phyloP scores from a whole-genome alignment of 495 filamentous ascomycete genomes.

The Hypomontagnella submonticulosa region DNA sequence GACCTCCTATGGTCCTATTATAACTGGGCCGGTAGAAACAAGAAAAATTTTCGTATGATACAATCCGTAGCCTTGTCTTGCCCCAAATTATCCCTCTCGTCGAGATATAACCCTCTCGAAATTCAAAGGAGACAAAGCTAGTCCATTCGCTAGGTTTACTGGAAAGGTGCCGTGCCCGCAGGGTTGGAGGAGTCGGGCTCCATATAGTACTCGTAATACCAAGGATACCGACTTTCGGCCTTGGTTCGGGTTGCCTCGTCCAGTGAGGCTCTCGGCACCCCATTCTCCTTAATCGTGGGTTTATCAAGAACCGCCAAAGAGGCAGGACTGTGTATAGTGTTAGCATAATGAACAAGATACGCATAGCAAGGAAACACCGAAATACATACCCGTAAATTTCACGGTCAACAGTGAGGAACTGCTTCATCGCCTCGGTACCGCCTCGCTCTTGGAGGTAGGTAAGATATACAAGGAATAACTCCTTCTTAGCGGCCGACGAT shows the following conservation, averaged over 20 bases:
- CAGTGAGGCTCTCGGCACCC: conserved; percentile 65
- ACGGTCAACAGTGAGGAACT: conserved; percentile 84
- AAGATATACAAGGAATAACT: conserved; percentile 83
- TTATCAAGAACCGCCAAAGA: conserved; percentile 62
- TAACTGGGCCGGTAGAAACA: too few relatives aligned
- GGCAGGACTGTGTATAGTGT: conserved; percentile 53
- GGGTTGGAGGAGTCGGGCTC: conserved; percentile 57
- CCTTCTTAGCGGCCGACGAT: conserved; percentile 72
- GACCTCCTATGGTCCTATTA: too few relatives aligned
- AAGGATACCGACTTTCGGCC: conserved; percentile 72
- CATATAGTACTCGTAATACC: conserved; percentile 71
- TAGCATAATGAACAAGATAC: conserved; percentile 21
- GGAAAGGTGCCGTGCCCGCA: conserved; percentile 55
- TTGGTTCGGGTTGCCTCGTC: conserved; percentile 71
- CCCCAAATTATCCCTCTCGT: too few relatives aligned
- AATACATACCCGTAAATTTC: conserved; percentile 82
- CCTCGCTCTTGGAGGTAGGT: conserved; percentile 86
- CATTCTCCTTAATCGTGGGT: conserved; percentile 68
- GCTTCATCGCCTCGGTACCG: conserved; percentile 83
- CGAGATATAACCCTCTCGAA: too few relatives aligned
- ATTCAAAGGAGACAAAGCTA: too few relatives aligned
- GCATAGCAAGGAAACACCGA: conserved; percentile 13
- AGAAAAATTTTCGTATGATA: too few relatives aligned
- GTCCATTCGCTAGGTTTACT: conserved; percentile 39
- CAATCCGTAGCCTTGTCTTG: too few relatives aligned